Percentiles rank a stretch among this genome's conserved stretches.
Conservation (phyloP, 192 early-diverging fungal species). For the Thamnidium elegans region DNA sequence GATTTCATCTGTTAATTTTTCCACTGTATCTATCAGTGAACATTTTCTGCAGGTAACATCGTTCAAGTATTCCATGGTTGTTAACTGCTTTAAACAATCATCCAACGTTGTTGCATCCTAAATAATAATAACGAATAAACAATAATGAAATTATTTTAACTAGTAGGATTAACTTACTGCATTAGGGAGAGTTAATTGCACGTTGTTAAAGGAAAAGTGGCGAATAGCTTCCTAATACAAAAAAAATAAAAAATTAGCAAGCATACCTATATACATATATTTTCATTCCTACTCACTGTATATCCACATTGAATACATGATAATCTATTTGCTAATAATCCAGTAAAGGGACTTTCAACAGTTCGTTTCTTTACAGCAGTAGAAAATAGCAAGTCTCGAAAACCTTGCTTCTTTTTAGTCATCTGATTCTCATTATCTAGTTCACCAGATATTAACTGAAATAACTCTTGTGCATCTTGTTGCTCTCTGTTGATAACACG, state of each 20-base stretch:
- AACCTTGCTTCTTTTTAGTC: conserved; percentile 12
- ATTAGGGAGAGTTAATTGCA: conserved; percentile 67
- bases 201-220: conserved; percentile 79
- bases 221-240: conserved; percentile 57
- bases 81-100: conserved; percentile 51
- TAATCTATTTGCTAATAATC: conserved; percentile 69
- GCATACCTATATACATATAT: conserved; percentile 3
- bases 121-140: not conserved
- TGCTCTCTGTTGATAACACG: conserved; percentile 68
- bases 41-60: conserved; percentile 69
- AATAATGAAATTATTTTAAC: not conserved
- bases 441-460: conserved; percentile 73
- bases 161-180: conserved; percentile 9
- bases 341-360: conserved; percentile 68
- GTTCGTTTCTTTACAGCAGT: not conserved
- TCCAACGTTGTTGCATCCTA: conserved; percentile 52
- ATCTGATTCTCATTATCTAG: conserved; percentile 60
- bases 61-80: conserved; percentile 59
- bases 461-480: conserved; percentile 89
- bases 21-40: conserved; percentile 49
- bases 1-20: conserved; percentile 1
- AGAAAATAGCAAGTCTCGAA: conserved; percentile 5
- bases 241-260: not conserved
- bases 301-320: conserved; percentile 81
- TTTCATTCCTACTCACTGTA: conserved; percentile 37